Evolutionary conservation across 2,329 filamentous ascomycete species (phyloP).

Genomic region (Alternaria tenuissima): DNA sequence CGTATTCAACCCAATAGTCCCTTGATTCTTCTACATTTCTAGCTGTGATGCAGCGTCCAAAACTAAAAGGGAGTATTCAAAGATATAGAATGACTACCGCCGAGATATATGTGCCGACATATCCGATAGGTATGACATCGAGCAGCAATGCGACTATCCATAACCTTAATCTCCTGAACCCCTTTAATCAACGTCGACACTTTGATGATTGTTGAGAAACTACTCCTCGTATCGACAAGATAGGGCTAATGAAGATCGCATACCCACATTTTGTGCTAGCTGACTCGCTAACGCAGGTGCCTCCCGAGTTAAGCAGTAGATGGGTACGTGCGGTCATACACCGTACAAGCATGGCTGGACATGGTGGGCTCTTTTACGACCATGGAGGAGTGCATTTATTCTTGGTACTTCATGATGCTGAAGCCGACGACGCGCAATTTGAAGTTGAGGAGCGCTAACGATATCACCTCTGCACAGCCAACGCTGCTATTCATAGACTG

Average conservation of each 20-base stretch:
- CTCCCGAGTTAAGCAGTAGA: not conserved
- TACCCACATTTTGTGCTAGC: not conserved
- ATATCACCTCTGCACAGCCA: not conserved
- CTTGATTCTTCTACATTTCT: not conserved
- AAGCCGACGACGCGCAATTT: not conserved
- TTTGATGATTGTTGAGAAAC: not conserved
- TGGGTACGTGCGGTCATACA: not conserved
- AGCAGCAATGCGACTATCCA: not conserved
- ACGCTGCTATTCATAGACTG: not conserved
- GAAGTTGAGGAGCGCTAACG: not conserved
- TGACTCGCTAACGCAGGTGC: conserved; percentile 1
- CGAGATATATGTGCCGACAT: not conserved
- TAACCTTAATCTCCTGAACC: not conserved
- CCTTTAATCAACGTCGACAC: not conserved
- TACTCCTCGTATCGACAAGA: conserved; percentile 1
- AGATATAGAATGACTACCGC: not conserved
- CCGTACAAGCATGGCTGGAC: not conserved
- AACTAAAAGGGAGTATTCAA: not conserved
- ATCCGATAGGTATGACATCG: not conserved
- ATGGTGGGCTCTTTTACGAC: not conserved
- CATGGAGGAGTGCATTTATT: not conserved
- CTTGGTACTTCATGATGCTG: not conserved
- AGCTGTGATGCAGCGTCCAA: not conserved
- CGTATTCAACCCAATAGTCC: not conserved
- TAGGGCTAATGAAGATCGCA: conserved; percentile 1